Conservation (phyloP, 345 rosid genomes). For the Dovyalis caffra region DNA sequence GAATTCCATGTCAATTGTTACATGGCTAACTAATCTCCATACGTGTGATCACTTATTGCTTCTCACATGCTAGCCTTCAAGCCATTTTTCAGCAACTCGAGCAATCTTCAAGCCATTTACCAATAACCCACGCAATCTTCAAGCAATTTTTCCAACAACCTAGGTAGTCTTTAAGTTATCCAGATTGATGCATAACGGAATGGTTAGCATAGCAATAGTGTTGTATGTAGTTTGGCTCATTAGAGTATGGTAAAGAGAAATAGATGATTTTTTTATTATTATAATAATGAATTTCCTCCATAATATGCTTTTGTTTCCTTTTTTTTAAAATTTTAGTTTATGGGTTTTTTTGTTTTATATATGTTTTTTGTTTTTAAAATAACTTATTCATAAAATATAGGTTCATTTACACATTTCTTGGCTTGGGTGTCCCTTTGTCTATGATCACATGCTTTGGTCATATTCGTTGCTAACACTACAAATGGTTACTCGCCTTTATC, state of each 20-base stretch:
- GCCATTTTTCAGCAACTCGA: too few species aligned
- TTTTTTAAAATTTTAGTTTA: not conserved
- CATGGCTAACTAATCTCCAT: too few species aligned
- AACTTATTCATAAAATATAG: slow-evolving; percentile 36
- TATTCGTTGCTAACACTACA: slow-evolving; percentile 75
- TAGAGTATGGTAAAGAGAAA: slow-evolving; percentile 66
- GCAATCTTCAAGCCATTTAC: too few species aligned
- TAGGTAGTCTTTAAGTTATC: too few species aligned
- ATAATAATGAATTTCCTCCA: slow-evolving; percentile 45
- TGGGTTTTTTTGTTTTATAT: not conserved
- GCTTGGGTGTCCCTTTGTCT: slow-evolving; percentile 63
- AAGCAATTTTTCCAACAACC: too few species aligned
- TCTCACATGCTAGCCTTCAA: too few species aligned
- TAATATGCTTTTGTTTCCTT: slow-evolving; percentile 42
- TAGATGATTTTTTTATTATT: slow-evolving; percentile 40
- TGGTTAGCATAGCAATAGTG: slow-evolving; percentile 76
- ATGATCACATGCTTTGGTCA: slow-evolving; percentile 76
- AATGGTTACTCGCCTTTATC: slow-evolving; percentile 83
- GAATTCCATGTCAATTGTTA: too few species aligned
- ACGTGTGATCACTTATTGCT: too few species aligned
- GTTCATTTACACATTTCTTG: slow-evolving; percentile 77
- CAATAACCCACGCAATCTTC: too few species aligned
- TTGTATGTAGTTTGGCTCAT: slow-evolving; percentile 70
- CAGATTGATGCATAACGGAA: too few species aligned
- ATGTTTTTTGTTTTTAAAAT: slow-evolving; percentile 7